These are phyloP conservation scores for Coprinopsis strossmayeri DNA, from an alignment of 768 basidiomycete genomes.

Conservation along the genomic window DNA sequence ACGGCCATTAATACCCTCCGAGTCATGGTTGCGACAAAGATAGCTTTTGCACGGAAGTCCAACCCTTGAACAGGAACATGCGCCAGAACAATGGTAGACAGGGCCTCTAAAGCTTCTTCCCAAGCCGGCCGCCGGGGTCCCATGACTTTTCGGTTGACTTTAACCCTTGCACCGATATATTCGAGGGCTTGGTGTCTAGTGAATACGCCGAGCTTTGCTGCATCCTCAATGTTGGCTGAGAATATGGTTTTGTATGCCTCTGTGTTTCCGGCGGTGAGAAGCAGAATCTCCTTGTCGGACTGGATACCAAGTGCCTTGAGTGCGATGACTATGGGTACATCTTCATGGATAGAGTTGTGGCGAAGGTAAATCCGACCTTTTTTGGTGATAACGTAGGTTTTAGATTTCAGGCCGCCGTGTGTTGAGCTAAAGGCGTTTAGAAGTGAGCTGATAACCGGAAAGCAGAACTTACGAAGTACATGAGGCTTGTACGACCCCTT, in stretches of 20 bases:
- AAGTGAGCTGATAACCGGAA: conserved; percentile 4
- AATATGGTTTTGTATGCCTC: conserved; percentile 85
- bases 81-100: conserved; percentile 96
- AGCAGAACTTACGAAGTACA: conserved; percentile 81
- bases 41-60: conserved; percentile 89
- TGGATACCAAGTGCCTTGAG: conserved; percentile 95
- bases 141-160: conserved; percentile 73
- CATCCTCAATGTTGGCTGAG: conserved; percentile 89
- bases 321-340: conserved; percentile 92
- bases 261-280: conserved; percentile 87
- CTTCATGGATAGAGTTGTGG: conserved; percentile 96
- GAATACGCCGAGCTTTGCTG: conserved; percentile 84
- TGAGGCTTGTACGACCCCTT: conserved; percentile 88
- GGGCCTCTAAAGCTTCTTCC: conserved; percentile 94
- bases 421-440: conserved; percentile 47
- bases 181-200: conserved; percentile 93
- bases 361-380: conserved; percentile 92
- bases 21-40: conserved; percentile 98
- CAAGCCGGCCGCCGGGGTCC: conserved; percentile 80
- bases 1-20: conserved; percentile 93
- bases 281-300: conserved; percentile 95
- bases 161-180: conserved; percentile 91
- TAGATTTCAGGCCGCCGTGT: conserved; percentile 85
- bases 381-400: conserved; percentile 96
- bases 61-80: conserved; percentile 89